Evolutionary conservation across 768 basidiomycete genomes (phyloP).

Genomic region (Mycena vulgaris): DNA sequence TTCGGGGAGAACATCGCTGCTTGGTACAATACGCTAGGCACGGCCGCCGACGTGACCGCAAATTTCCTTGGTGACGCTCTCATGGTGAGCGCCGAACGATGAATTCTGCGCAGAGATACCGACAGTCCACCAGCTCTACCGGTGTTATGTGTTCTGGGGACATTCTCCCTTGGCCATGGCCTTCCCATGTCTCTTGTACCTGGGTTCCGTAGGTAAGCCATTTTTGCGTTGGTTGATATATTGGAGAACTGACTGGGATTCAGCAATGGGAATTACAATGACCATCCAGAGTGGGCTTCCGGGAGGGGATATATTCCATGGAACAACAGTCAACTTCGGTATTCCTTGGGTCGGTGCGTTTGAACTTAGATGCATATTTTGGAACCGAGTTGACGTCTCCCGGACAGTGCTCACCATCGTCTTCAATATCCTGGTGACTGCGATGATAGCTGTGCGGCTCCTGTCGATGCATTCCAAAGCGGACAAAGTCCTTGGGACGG

Average conservation of each 20-base stretch:
- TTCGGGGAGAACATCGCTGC: constrained; percentile 40
- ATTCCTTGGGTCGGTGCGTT: constrained; percentile 45
- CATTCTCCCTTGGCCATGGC: constrained; percentile 24
- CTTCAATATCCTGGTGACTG: constrained; percentile 49
- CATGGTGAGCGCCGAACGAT: constrained; percentile 46
- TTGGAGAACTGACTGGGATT: neutral
- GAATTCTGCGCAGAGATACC: no score
- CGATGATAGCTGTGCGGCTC: constrained; percentile 48
- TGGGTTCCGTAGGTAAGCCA: constrained; percentile 34
- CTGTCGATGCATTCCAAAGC: constrained; percentile 41
- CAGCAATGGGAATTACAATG: constrained; percentile 47
- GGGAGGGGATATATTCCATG: constrained; percentile 43
- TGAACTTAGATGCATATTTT: neutral
- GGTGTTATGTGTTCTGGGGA: constrained; percentile 52
- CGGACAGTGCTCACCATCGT: constrained; percentile 43
- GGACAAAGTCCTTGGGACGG: constrained; percentile 37
- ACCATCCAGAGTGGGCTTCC: constrained; percentile 44
- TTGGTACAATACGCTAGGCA: constrained; percentile 53
- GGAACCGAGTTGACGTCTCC: constrained; percentile 37
- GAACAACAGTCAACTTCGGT: constrained; percentile 43
- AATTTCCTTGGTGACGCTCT: constrained; percentile 53
- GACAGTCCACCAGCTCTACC: constrained; percentile 44
- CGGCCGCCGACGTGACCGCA: constrained; percentile 42
- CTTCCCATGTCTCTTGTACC: constrained; percentile 35
- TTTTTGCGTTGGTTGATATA: neutral